Percentiles rank a stretch among this genome's conserved stretches.
Conservation (phyloP, 257 asterid genomes). For the Forsythia suspensa region DNA sequence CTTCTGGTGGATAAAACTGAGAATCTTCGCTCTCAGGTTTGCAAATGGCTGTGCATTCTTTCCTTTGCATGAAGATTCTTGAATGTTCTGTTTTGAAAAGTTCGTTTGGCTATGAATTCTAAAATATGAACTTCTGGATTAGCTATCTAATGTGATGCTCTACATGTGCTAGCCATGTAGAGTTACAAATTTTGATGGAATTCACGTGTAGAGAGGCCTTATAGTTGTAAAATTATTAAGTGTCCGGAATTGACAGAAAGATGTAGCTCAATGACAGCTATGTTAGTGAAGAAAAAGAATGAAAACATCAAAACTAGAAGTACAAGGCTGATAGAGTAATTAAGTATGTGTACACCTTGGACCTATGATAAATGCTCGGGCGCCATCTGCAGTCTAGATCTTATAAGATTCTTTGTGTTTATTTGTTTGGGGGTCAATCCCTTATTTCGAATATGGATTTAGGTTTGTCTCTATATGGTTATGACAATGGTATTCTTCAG, state of each 20-base stretch:
- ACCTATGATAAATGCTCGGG: not conserved
- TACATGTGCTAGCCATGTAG: not conserved
- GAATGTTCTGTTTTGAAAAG: not conserved
- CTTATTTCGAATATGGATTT: not conserved
- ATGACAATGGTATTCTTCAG: not conserved
- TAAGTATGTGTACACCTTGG: not conserved
- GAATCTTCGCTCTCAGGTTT: conserved; percentile 86
- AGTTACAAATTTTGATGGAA: not conserved
- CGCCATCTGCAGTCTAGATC: not conserved
- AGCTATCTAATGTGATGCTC: not conserved
- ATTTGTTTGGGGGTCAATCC: not conserved
- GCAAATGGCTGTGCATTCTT: conserved; percentile 7
- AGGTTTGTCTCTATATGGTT: not conserved
- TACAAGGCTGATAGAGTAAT: not conserved
- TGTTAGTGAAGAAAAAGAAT: not conserved
- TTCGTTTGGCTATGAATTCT: not conserved
- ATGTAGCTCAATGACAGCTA: not conserved
- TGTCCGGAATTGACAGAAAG: not conserved
- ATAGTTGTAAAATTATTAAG: not conserved
- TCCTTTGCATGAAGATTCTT: not conserved
- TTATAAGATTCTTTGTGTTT: not conserved
- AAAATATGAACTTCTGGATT: not conserved
- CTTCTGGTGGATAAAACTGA: conserved; percentile 90
- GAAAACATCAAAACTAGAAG: not conserved
- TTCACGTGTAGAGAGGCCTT: not conserved